Conservation (phyloP, 768 basidiomycete species). For the Royoungia palumana region DNA sequence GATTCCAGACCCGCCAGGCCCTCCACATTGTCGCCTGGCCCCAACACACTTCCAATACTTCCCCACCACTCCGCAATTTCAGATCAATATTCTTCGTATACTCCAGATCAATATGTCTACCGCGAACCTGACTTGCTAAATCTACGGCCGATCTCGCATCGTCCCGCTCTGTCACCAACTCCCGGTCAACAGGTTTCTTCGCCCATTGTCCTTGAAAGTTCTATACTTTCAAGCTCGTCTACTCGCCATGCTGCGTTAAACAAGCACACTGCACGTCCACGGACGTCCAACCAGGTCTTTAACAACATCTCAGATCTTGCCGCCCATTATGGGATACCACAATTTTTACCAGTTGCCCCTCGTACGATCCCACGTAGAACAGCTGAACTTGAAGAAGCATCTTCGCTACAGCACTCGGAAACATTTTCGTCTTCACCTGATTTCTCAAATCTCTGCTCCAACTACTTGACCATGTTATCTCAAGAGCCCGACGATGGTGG, state of each 20-base stretch:
- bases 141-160: slow-evolving; percentile 40
- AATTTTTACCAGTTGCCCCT: slow-evolving; percentile 65
- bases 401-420: slow-evolving; percentile 23
- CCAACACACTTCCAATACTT: slow-evolving; percentile 23
- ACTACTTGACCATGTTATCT: slow-evolving; percentile 69
- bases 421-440: slow-evolving; percentile 35
- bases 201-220: slow-evolving; percentile 45
- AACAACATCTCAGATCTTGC: slow-evolving; percentile 64
- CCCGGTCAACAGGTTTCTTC: slow-evolving; percentile 41
- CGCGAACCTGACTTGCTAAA: slow-evolving; percentile 39
- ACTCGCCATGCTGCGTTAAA: slow-evolving; percentile 60
- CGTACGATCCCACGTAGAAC: slow-evolving; percentile 49
- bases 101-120: slow-evolving; percentile 45
- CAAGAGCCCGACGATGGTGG: slow-evolving; percentile 43
- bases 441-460: slow-evolving; percentile 46
- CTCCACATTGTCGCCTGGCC: slow-evolving; percentile 47
- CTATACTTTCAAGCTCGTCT: slow-evolving; percentile 49
- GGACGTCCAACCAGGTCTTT: slow-evolving; percentile 67
- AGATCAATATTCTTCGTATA: slow-evolving; percentile 36
- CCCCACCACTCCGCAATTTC: slow-evolving; percentile 47
- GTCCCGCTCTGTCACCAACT: slow-evolving; percentile 34
- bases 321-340: slow-evolving; percentile 77
- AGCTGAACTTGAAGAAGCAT: slow-evolving; percentile 33
- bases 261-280: slow-evolving; percentile 51
- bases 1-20: slow-evolving; percentile 55